Evolutionary conservation across 495 filamentous ascomycete species (phyloP), one percentile per base, ranked within the genome.

Genomic region (Trypethelium eluteriae): DNA sequence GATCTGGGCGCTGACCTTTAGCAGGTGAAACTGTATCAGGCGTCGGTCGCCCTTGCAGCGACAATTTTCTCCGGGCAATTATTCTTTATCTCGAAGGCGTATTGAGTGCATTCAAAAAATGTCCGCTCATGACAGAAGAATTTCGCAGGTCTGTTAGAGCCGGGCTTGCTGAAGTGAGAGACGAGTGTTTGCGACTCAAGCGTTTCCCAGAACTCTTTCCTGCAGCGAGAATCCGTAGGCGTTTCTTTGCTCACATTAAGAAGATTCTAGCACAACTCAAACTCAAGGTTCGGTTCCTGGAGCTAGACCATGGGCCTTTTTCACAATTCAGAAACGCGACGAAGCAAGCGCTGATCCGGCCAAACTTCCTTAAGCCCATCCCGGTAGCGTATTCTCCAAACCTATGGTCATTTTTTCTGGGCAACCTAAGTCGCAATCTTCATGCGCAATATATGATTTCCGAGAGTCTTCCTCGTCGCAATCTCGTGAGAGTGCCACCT

Each of bases 371-470:
- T 53, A 5, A 18, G 18, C 49, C 49, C 16, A 11, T 53, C 16
- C 49, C 49, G n/a, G n/a, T 5, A 53, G n/a, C 5, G n/a, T 53
- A 18, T 53, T 5, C 5, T 25, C 9, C 5, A 11, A 53, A 53
- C 16, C 49, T 18, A 14, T 53, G 49, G 49, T 53, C n/a, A n/a
- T 53, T 53, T n/a, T 53, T 53, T n/a, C 18, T 53, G n/a, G 18
- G 49, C 49, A 53, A 53, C n/a, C 49, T 5, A 18, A 53, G 11
- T n/a, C 49, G 49, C n/a, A 53, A 53, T 53, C 49, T 53, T 53
- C 49, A 53, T n/a, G 11, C n/a, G 49, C 49, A 53, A 18, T n/a
- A 25, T 18, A 25, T 53, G 5, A 53, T 53, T 25, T 11, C 49
- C 11, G 49, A 53, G n/a, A 25, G 12, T 53, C 12, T 14, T 16